Evolutionary conservation across 805 yeast species (phyloP).

Genomic region (Grigorovia jiainica): DNA sequence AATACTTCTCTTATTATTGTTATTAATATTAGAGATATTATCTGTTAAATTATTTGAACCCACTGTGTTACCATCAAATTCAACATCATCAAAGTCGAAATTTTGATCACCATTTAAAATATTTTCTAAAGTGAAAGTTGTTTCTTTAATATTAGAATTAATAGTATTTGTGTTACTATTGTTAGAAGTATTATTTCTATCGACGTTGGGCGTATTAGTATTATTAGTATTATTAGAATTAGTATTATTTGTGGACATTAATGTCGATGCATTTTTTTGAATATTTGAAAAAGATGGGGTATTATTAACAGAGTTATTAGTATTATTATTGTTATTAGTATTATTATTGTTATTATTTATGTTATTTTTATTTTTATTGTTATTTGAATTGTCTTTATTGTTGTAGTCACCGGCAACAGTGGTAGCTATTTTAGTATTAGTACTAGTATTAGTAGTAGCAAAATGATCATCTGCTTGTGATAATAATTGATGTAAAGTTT

Average conservation of each 20-base stretch:
- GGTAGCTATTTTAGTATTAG: not conserved
- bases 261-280: no score
- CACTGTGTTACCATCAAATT: not conserved
- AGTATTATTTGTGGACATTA: no score
- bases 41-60: no score
- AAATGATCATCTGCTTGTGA: conserved; percentile 10
- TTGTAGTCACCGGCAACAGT: no score
- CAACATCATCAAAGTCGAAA: conserved; percentile 9
- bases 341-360: not conserved
- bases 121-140: conserved; percentile 17
- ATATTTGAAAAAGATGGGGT: conserved; percentile 11
- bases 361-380: not conserved
- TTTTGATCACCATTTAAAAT: conserved; percentile 11
- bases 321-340: not conserved
- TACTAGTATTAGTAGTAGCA: not conserved
- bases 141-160: not conserved
- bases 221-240: not conserved
- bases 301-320: not conserved
- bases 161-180: not conserved
- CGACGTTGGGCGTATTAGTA: no score
- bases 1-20: not conserved
- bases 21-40: not conserved
- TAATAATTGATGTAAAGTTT: conserved; percentile 16
- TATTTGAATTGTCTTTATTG: not conserved
- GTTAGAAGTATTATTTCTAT: not conserved